Evolutionary conservation across 2,329 filamentous ascomycete genomes (phyloP), one percentile per base, ranked within the genome.

Genomic region (Ascochyta pisi): DNA sequence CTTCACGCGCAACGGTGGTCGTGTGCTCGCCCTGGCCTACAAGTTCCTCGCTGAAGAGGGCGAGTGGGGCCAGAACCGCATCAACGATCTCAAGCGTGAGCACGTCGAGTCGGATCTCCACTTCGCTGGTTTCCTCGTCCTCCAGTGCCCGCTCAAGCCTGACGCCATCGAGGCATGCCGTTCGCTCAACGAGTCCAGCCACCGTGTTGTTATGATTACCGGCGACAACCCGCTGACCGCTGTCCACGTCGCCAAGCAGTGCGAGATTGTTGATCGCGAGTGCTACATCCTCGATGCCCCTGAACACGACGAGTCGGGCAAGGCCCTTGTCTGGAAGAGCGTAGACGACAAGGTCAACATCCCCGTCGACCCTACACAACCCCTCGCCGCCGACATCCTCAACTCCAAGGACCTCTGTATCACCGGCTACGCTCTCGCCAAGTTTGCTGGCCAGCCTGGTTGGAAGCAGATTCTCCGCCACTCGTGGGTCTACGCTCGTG

Each of bases 121-220:
- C 19, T 99, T 99, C 77, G 95, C 95, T 57, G 95, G 95, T 56
- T 99, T 99, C 81, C 81, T 99, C 60, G 92, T 99, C 47, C 82
- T 99, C 27, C 94, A 97, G 76, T 97, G 92, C 69, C 95, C 95
- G 5, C 83, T 99, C 54, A 99, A 99, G 79, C 93, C 96, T 24
- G 95, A 99, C 75, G 95, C 95, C 42, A 90, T 96, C 78, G 89
- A 95, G 74, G 88, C 95, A 35, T 91, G 99, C 37, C 91, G 90
- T 63, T 97, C 98, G 92, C 84, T 99, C 67, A 99, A 97, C 73
- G 95, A 99, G 81, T 98, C 94, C 78, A 98, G 93, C 78, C 95
- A 99, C 77, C 91, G 95, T 67, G 92, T 96, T 42, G 90, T 99
- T 66, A 99, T 99, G 95, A 99, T 99, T 64, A 99, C 95, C 57